Evolutionary conservation across 139 green algal genomes (phyloP), one percentile per base, ranked within the genome.

Genomic region (Prasinococcaceae sp.): DNA sequence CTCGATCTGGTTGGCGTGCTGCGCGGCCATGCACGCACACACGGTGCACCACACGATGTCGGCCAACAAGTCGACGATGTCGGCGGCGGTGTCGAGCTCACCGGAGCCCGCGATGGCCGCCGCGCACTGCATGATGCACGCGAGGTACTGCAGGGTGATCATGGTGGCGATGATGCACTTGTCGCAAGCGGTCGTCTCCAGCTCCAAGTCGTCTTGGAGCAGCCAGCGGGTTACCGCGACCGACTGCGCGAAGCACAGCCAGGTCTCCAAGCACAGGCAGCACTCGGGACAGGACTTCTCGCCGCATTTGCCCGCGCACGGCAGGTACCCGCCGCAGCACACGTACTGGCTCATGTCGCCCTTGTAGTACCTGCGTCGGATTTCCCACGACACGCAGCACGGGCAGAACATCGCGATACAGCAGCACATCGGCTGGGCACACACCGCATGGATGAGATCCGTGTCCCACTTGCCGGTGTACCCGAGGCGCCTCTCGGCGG

Each of bases 221-320:
- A 74, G 45, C 45, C 65, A 74, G 17, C 66, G 67, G n/a, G 66
- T 76, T 22, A 58, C 19, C 3, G 43, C 26, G 16, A 74, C 65
- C 16, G 55, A 71, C 20, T 61, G 17, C 12, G 65, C 24, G 26
- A 74, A 74, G 47, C 66, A 74, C 3, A 12, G 20, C 28, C 56
- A 53, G 23, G 59, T 49, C 50, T 74, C 66, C 10, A 72, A 1
- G 47, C 58, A 60, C 14, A 74, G 66, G 40, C 66, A 74, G 38
- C 52, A 70, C 38, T 56, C 47, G 12, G 66, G 63, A 37, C 47
- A 61, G 12, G 64, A 50, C 14, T 55, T 22, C 57, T 74, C 66
- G 17, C 46, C 41, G 37, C 67, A 69, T 14, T 65, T 30, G 8
- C 66, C 66, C 14, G 44, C 58, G 56, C 66, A 74, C 9, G 66